A percentile compares a stretch with the other conserved stretches of the same genome.
These are phyloP conservation scores for Agaricus sinodeliciosus DNA, from an alignment of 768 basidiomycete genomes.

Conservation along the genomic window DNA sequence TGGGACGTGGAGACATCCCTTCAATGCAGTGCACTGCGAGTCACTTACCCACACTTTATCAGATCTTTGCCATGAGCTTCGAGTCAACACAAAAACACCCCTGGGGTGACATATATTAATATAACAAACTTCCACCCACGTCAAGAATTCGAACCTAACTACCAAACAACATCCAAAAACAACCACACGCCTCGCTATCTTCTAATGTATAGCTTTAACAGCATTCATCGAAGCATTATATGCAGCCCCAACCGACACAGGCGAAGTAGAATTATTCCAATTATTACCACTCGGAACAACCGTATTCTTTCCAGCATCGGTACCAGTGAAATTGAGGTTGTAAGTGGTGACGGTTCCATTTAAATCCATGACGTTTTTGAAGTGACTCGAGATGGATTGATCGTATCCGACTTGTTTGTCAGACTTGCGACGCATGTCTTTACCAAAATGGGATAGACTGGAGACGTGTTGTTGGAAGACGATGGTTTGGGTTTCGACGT, in stretches of 20 bases:
- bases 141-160: neutral
- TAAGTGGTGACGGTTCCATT: slow-evolving; percentile 31
- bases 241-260: slow-evolving; percentile 25
- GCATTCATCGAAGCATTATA: slow-evolving; percentile 25
- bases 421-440: slow-evolving; percentile 34
- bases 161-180: neutral
- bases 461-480: slow-evolving; percentile 37
- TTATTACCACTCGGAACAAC: slow-evolving; percentile 31
- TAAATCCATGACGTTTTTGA: slow-evolving; percentile 23
- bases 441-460: slow-evolving; percentile 32
- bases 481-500: slow-evolving; percentile 42
- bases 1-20: too few relatives aligned
- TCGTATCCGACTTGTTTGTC: slow-evolving; percentile 34
- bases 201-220: slow-evolving; percentile 4
- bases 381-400: slow-evolving; percentile 27
- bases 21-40: too few relatives aligned
- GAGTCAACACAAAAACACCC: neutral
- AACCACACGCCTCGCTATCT: neutral
- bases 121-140: neutral
- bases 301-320: slow-evolving; percentile 29
- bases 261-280: slow-evolving; percentile 27
- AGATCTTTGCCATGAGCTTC: too few relatives aligned
- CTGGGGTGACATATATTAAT: too few relatives aligned
- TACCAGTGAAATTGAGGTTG: slow-evolving; percentile 35
- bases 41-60: too few relatives aligned